Conservation (phyloP, 768 basidiomycete genomes). For the Mycena amicta region DNA sequence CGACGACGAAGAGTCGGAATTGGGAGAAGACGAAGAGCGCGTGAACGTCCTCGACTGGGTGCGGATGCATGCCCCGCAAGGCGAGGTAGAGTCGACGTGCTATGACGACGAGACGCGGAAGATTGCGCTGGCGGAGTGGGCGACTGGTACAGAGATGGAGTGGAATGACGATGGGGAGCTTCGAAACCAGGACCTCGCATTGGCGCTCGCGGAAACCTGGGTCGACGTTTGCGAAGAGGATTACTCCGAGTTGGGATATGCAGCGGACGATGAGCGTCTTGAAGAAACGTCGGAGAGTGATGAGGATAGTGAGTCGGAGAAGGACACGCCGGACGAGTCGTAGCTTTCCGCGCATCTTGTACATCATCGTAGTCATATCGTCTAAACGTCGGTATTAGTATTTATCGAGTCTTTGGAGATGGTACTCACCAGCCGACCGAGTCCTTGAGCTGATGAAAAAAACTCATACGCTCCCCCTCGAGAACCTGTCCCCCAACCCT, state of each 20-base stretch:
- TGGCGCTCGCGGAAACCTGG: neutral
- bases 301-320: neutral
- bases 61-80: neutral
- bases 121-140: neutral
- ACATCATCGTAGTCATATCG: too few species aligned
- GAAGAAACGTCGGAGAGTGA: too few species aligned
- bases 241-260: neutral
- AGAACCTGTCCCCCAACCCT: too few species aligned
- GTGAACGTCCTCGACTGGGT: neutral
- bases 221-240: neutral
- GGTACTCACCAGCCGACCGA: too few species aligned
- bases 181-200: neutral
- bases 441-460: too few species aligned
- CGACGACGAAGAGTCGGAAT: neutral
- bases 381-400: too few species aligned
- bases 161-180: neutral
- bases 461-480: conserved; percentile 48
- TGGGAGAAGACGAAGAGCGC: neutral
- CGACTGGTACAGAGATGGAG: too few species aligned
- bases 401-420: too few species aligned
- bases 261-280: neutral
- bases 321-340: too few species aligned
- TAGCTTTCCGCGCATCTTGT: too few species aligned
- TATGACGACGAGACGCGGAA: neutral
- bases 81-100: neutral